phyloP scores from a whole-genome alignment of 768 basidiomycete species.

The Tricholoma furcatifolium region DNA sequence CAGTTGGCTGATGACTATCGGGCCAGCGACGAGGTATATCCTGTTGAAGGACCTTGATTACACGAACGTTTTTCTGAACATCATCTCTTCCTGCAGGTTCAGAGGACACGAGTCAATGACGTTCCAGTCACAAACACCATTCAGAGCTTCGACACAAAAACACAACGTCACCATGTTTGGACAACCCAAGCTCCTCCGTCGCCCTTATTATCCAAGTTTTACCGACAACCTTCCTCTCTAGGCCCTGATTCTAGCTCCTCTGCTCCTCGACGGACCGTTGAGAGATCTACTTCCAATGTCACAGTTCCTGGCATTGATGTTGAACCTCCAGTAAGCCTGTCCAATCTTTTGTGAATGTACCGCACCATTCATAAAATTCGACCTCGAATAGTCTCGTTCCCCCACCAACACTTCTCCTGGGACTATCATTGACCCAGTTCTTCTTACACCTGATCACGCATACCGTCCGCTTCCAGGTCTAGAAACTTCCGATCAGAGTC shows the following conservation, averaged over 20 bases:
- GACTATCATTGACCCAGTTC: conserved; percentile 33
- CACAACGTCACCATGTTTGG: too few relatives aligned
- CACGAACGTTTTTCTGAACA: too few relatives aligned
- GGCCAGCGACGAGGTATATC: too few relatives aligned
- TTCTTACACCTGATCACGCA: conserved; percentile 44
- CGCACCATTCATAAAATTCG: background rate
- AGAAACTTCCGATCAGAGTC: conserved; percentile 5
- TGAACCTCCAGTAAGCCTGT: conserved; percentile 42
- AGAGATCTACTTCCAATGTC: conserved; percentile 29
- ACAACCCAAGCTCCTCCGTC: too few relatives aligned
- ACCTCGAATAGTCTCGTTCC: conserved; percentile 34
- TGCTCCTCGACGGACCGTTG: conserved; percentile 21
- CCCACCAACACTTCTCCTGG: conserved; percentile 32
- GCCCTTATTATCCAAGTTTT: background rate
- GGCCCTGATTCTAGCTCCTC: conserved; percentile 9
- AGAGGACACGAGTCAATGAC: too few relatives aligned
- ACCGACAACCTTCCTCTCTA: background rate
- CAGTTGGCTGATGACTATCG: too few relatives aligned
- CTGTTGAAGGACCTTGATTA: too few relatives aligned
- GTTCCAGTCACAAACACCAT: too few relatives aligned
- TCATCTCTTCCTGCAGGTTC: too few relatives aligned
- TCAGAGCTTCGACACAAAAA: too few relatives aligned
- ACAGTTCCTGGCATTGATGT: conserved; percentile 43
- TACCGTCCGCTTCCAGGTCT: conserved; percentile 19
- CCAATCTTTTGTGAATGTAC: background rate